phyloP scores from a whole-genome alignment of 306 rosid genomes.

The Oxytropis ochrocephala region DNA sequence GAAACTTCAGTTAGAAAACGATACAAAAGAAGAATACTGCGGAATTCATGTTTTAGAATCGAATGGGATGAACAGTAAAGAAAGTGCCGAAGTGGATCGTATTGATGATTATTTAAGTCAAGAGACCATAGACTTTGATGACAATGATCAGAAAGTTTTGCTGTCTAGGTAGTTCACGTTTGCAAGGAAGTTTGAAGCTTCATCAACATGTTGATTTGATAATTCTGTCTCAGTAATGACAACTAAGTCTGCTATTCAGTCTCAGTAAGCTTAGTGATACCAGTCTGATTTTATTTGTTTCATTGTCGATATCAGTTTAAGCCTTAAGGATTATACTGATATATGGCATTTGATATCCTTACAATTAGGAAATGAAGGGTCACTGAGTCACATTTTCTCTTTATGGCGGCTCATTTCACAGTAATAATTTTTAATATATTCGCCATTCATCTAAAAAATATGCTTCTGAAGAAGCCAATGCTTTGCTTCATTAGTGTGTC shows the following conservation, averaged over 20 bases:
- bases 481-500: too few species aligned
- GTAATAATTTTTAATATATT: too few species aligned
- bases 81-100: constrained; percentile 10
- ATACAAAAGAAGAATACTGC: constrained; percentile 8
- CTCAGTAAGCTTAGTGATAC: background rate
- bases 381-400: background rate
- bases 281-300: background rate
- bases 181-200: background rate
- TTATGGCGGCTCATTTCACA: too few species aligned
- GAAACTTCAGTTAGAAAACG: constrained; percentile 26
- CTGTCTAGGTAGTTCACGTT: constrained; percentile 22
- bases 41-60: constrained; percentile 24
- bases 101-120: constrained; percentile 27
- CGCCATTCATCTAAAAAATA: too few species aligned
- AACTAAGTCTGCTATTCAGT: too few species aligned
- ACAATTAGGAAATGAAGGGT: background rate
- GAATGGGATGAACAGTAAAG: constrained; percentile 7
- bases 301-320: background rate
- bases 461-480: too few species aligned
- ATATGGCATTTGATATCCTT: background rate
- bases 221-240: background rate
- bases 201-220: background rate
- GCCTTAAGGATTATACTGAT: background rate
- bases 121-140: constrained; percentile 22
- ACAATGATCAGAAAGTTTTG: constrained; percentile 39